Conservation (phyloP, 169 alveolate genomes). For the Miamiensis avidus region DNA sequence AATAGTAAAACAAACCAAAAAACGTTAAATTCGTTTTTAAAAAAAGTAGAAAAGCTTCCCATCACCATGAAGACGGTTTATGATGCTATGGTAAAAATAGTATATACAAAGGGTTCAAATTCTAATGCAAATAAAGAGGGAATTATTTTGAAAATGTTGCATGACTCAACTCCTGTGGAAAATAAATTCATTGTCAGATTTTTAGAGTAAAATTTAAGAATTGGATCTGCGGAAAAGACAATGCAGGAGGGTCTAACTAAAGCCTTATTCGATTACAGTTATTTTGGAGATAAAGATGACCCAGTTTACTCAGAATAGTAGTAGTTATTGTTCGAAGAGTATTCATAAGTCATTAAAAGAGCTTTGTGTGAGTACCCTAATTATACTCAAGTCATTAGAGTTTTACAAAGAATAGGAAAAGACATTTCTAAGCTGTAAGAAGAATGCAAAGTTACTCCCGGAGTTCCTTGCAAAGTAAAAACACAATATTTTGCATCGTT, state of each 20-base stretch:
- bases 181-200: slow-evolving; percentile 95
- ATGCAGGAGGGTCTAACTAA: slow-evolving; percentile 89
- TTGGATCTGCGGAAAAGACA: slow-evolving; percentile 96
- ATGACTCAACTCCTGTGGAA: slow-evolving; percentile 92
- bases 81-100: slow-evolving; percentile 76
- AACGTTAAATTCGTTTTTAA: neutral
- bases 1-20: neutral
- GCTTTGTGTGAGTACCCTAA: slow-evolving; percentile 93
- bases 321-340: slow-evolving; percentile 64
- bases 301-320: slow-evolving; percentile 41
- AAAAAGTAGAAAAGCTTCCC: neutral
- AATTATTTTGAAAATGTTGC: slow-evolving; percentile 87
- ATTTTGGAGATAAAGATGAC: slow-evolving; percentile 25
- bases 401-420: slow-evolving; percentile 64
- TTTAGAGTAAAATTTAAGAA: slow-evolving; percentile 94
- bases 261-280: slow-evolving; percentile 56
- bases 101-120: slow-evolving; percentile 84
- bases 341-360: slow-evolving; percentile 87
- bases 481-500: neutral
- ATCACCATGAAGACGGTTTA: slow-evolving; percentile 62
- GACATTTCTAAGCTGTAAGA: slow-evolving; percentile 72
- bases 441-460: slow-evolving; percentile 94
- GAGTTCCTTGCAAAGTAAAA: slow-evolving; percentile 93
- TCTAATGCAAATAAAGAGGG: slow-evolving; percentile 82
- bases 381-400: slow-evolving; percentile 89